phyloP scores from a whole-genome alignment of 2,329 filamentous ascomycete species.

The Epicoccum nigrum region DNA sequence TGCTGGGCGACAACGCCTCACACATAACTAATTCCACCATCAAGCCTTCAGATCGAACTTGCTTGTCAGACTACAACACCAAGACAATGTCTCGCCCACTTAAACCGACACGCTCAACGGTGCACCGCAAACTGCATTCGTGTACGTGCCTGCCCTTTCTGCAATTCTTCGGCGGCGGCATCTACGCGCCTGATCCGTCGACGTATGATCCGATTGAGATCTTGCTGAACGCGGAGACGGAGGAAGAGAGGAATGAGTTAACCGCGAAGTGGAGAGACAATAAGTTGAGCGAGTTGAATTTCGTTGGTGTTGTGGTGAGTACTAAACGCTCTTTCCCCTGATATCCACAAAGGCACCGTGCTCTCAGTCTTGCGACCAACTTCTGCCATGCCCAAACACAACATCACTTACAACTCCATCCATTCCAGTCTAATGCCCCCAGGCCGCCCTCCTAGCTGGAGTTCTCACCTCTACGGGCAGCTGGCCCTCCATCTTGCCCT shows the following conservation, averaged over 20 bases:
- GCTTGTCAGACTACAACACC: too few species aligned
- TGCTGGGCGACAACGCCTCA: too few species aligned
- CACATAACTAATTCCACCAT: neutral
- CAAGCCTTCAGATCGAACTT: too few species aligned
- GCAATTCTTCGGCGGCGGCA: conserved; percentile 42
- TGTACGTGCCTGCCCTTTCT: conserved; percentile 17
- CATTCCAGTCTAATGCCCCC: too few species aligned
- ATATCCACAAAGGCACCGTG: too few species aligned
- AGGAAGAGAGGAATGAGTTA: conserved; percentile 41
- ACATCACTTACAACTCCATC: too few species aligned
- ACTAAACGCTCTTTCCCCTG: neutral
- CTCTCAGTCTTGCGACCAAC: too few species aligned
- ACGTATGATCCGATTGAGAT: conserved; percentile 47
- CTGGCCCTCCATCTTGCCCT: conserved; percentile 51
- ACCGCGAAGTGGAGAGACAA: conserved; percentile 49
- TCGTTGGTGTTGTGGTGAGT: conserved; percentile 47
- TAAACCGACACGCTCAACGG: neutral
- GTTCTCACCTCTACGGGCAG: conserved; percentile 52
- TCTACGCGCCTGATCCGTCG: conserved; percentile 41
- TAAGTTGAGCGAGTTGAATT: conserved; percentile 50
- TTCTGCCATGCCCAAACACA: too few species aligned
- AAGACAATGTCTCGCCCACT: neutral
- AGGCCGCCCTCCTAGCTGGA: conserved; percentile 33
- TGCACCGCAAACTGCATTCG: neutral
- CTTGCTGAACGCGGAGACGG: conserved; percentile 42